Conservation (phyloP, 495 filamentous ascomycete genomes). For the Tetracladium marchalianum region DNA sequence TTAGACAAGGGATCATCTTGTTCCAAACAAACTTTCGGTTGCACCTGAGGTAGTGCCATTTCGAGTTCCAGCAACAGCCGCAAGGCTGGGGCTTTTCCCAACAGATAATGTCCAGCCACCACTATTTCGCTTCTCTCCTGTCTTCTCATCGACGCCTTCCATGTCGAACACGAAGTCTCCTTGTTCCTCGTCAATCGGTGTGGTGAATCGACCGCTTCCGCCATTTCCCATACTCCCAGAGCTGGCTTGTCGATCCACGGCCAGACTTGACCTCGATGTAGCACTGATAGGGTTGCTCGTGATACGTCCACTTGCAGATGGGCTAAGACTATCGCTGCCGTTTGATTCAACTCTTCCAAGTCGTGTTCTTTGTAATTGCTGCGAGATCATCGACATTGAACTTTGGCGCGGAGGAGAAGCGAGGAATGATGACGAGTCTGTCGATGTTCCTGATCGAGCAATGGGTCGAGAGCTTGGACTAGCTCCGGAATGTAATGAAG, state of each 20-base stretch:
- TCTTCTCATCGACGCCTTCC: constrained; percentile 40
- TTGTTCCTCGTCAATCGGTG: constrained; percentile 67
- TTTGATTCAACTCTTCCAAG: constrained; percentile 31
- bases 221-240: constrained; percentile 37
- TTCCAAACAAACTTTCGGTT: constrained; percentile 15
- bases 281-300: constrained; percentile 16
- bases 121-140: constrained; percentile 22
- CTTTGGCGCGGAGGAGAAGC: constrained; percentile 50
- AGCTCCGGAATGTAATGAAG: constrained; percentile 45
- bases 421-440: constrained; percentile 53
- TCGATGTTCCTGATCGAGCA: constrained; percentile 23
- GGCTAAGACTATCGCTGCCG: constrained; percentile 14
- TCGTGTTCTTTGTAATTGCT: constrained; percentile 52
- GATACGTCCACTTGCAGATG: constrained; percentile 3
- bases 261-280: neutral
- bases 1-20: neutral
- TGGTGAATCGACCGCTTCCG: constrained; percentile 39
- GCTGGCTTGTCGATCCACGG: constrained; percentile 39
- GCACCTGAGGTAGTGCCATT: neutral
- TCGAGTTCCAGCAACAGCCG: constrained; percentile 4
- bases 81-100: constrained; percentile 11
- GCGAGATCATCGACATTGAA: constrained; percentile 59
- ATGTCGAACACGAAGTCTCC: constrained; percentile 70
- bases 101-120: constrained; percentile 19
- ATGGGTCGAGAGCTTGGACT: constrained; percentile 45